Evolutionary conservation across 2,329 filamentous ascomycete genomes (phyloP), one percentile per base, ranked within the genome.

Genomic region (Periconia sp.): DNA sequence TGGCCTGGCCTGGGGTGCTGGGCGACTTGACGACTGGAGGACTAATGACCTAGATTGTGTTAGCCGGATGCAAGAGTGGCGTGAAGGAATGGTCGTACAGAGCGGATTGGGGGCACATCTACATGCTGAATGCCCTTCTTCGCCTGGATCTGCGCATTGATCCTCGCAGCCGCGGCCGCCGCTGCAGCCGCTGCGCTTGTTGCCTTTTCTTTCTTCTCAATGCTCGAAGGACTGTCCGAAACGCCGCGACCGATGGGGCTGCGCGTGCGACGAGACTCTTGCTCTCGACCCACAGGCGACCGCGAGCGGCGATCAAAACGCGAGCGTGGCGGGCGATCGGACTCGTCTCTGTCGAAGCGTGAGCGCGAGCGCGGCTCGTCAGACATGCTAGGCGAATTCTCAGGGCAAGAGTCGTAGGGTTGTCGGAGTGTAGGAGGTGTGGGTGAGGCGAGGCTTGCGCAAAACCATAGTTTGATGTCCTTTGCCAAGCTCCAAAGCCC

Each of bases 41-140:
- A 59, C 75, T 83, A 23, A 69, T 64, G 31, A 68, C 73, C 76
- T 65, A 43, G 9, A 2, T 16, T 4, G 2, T 73, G 61, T 57
- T 29, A 66, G 61, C 28, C 6, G 4, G 23, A 19, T n/a, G 13
- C 17, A 13, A 18, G 26, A 12, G n/a, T 7, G 19, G 36, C 25
- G 23, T 16, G 26, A 21, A 21, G 23, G 12, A 32, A 35, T 8
- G 16, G 25, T 37, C 73, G 63, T 73, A 84, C 81, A 53, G 82
- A 76, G 59, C 78, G 80, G 69, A 94, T 89, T 11, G 91, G 88
- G 26, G 90, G 89, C 12, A 92, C 89, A 58, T 96, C 91, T 58
- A 91, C 87, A 74, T 95, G 89, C 70, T 96, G 91, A 44, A 92
- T 87, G 48, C 87, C 89, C 73, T 92, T 95, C 71, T 91, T 91